Base-by-base conservation (phyloP, 441 rosid genomes). In the Arabidopsis lyrata region DNA sequence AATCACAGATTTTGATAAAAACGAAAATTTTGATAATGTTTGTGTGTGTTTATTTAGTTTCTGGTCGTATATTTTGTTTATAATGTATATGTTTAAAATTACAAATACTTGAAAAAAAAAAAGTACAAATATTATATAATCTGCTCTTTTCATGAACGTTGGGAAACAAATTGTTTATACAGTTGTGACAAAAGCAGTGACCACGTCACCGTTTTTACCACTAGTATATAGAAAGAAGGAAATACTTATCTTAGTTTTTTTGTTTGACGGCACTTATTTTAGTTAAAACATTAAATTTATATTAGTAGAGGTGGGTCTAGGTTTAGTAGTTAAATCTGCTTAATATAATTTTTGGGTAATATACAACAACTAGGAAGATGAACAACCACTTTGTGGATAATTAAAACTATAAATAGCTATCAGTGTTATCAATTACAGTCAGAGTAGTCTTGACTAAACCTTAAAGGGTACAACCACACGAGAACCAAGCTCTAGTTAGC, bases 381-480 rank as follows among this genome's bases (percentile, higher is more conserved):
- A 75, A 61, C 74, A 53, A 68, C 79, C 52, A 36, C 38, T 27
- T 36, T 18, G 3, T 47, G 27, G 4, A 36, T 15, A 34, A 60
- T 36, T 62, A 63, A 55, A 55, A 9, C 31, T 61, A 75, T 41
- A 54, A 62, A 61, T 68, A 68, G 70, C 45, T 62, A 61, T 53
- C n/a, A 63, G 49, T 59, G 63, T 75, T 59, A 60, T 62, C 56
- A 67, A 52, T 45, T 50, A 75, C 24, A 34, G 18, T 75, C 56
- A 47, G 73, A 75, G 79, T 69, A 55, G 70, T 62, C 70, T 69
- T 76, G 79, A 63, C 75, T 63, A 45, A 54, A 36, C 60, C 36
- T 2, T 61, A 55, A 69, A 76, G 47, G 75, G 70, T 69, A 69
- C 75, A 63, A 76, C 79, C 52, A 65, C 70, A 76, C 70, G 54